phyloP scores from a whole-genome alignment of 163 green algal species.

The Scenedesmus sp. region DNA sequence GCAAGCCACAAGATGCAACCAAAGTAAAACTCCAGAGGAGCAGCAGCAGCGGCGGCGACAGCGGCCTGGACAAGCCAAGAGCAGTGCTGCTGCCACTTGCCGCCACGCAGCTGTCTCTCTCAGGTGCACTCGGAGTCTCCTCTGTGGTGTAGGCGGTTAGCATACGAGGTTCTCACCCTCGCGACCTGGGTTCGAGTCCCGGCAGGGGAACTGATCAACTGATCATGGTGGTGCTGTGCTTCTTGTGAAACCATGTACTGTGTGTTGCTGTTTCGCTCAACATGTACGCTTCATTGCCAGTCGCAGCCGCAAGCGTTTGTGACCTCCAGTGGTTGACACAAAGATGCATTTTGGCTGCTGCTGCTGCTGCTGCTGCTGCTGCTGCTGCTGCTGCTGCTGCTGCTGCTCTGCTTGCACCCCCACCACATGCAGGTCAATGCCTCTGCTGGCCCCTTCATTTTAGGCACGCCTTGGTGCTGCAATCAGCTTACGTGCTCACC shows the following conservation, averaged over 20 bases:
- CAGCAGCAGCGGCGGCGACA: neutral
- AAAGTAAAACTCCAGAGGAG: no score
- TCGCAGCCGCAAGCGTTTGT: no score
- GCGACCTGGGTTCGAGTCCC: neutral
- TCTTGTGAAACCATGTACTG: neutral
- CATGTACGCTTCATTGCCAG: neutral
- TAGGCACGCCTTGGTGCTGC: neutral
- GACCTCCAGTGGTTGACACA: no score
- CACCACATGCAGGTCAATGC: neutral
- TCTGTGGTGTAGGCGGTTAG: neutral
- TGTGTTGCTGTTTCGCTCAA: neutral
- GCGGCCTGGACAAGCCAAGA: neutral
- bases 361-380: neutral
- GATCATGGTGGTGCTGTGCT: neutral
- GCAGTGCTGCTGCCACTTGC: neutral
- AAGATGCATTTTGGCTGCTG: neutral
- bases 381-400: neutral
- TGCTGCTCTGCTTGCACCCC: neutral
- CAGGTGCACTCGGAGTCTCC: neutral
- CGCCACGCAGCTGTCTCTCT: no score
- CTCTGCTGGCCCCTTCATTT: constrained; percentile 13
- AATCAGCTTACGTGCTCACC: neutral
- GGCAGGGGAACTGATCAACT: neutral
- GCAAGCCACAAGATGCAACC: no score
- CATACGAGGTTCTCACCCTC: neutral